phyloP scores from a whole-genome alignment of 352 stramenopile species.

The Globisporangium splendens region DNA sequence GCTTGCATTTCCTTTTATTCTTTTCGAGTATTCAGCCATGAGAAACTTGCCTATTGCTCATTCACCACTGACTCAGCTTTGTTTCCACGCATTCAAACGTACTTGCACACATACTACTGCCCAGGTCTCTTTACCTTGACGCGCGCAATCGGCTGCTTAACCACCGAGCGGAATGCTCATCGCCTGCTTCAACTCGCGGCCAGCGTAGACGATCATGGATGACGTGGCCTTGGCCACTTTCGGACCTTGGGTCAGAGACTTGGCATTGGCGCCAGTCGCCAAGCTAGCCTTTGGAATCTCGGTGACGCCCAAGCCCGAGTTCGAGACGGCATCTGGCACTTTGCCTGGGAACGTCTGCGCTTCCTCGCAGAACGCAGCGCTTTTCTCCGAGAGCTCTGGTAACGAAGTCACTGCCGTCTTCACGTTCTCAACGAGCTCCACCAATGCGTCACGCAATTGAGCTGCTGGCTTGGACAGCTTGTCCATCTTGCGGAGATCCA shows the following conservation, averaged over 20 bases:
- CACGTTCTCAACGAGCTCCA: slow-evolving; percentile 51
- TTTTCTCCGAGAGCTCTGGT: slow-evolving; percentile 40
- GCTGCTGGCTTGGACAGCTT: slow-evolving; percentile 35
- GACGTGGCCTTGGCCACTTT: slow-evolving; percentile 44
- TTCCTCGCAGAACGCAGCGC: slow-evolving; percentile 30
- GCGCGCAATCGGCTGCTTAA: slow-evolving; percentile 5
- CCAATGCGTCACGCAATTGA: slow-evolving; percentile 44
- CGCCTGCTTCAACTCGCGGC: slow-evolving; percentile 34
- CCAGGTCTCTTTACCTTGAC: background rate
- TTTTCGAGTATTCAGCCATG: no score
- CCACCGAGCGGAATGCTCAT: slow-evolving; percentile 34
- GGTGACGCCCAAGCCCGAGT: slow-evolving; percentile 32
- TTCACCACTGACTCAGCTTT: no score
- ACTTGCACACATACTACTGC: no score
- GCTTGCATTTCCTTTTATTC: no score
- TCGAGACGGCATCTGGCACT: slow-evolving; percentile 35
- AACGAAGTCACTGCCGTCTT: slow-evolving; percentile 41
- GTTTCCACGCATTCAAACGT: no score
- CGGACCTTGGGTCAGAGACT: slow-evolving; percentile 32
- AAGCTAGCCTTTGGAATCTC: slow-evolving; percentile 12
- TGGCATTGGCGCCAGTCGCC: slow-evolving; percentile 31
- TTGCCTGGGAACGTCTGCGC: slow-evolving; percentile 41
- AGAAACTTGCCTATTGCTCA: no score
- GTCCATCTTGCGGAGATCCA: slow-evolving; percentile 43
- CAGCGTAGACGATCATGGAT: slow-evolving; percentile 53